These are phyloP conservation scores for Hibiscus syriacus DNA, from an alignment of 345 rosid species.

Conservation along the genomic window DNA sequence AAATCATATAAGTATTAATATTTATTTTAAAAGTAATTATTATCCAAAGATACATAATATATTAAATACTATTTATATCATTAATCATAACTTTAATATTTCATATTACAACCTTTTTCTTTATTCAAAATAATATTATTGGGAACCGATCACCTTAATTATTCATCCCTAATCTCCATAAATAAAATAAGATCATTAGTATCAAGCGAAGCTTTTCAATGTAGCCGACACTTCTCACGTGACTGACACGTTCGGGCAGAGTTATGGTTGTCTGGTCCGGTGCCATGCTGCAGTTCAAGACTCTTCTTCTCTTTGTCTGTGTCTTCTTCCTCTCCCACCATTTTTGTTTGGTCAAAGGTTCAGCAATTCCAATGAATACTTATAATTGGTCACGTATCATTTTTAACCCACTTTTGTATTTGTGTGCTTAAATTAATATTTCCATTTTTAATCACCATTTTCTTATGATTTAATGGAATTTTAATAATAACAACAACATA, in stretches of 20 bases:
- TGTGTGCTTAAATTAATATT: background rate
- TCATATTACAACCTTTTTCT: no score
- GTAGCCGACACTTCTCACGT: constrained; percentile 33
- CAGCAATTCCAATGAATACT: background rate
- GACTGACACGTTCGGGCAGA: constrained; percentile 16
- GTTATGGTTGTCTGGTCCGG: constrained; percentile 7
- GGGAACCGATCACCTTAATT: no score
- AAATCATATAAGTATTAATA: no score
- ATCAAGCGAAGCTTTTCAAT: constrained; percentile 16
- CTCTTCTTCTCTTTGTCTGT: background rate
- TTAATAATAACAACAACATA: no score
- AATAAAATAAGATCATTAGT: no score
- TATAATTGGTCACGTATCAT: background rate
- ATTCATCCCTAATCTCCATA: no score
- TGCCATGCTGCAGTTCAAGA: constrained; percentile 12
- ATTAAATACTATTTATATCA: no score
- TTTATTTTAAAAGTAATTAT: no score
- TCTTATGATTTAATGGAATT: no score
- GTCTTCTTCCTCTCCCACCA: background rate
- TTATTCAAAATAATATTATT: no score
- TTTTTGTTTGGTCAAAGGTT: background rate
- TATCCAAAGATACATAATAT: no score
- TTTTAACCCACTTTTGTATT: background rate
- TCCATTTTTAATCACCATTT: background rate
- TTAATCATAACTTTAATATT: no score